Base-by-base conservation (phyloP, 257 asterid species). In the Datura wrightii region DNA sequence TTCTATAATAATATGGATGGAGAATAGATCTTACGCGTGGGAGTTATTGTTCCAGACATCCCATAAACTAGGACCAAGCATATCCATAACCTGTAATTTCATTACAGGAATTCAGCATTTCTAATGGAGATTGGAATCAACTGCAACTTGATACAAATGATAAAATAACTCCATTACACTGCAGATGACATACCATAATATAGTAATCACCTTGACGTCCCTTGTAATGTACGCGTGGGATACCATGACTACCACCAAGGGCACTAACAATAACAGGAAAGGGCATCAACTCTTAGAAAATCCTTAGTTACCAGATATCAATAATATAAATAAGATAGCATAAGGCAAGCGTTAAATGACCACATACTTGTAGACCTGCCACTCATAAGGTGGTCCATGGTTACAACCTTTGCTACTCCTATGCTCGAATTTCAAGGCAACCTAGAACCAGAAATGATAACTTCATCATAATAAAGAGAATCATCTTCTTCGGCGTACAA, bases 341-440 rank as follows among this genome's bases (percentile, higher is more conserved):
- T 62, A 16, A 5, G 66, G 18, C 82, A 13, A 34, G 46, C 39
- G 4, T 58, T 10, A 46, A 60, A 78, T 5, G 34, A 74, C 92
- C 86, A 31, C 82, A 76, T 87, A 93, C 98, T 66, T 87, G 88
- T 94, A 94, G 85, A 92, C 97, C 84, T 93, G 94, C 98, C 98
- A 94, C 85, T 93, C 98, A 65, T 91, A 87, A 55, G 98, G 98
- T 46, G 97, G 97, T 62, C 96, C 94, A 86, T 92, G 88, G 70
- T 92, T 93, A 88, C 98, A 93, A 53, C 98, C 97, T 90, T 94
- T 92, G 93, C 98, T 93, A 88, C 89, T 91, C 53, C 92, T 89
- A 80, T 94, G 97, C 90, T 94, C 97, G 79, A 94, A 93, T 83
- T 94, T 93, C 91, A 94, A 65, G 52, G 98, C 98, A 74, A 96